phyloP scores from a whole-genome alignment of 2,329 filamentous ascomycete species.

The Calonectria honghensis region DNA sequence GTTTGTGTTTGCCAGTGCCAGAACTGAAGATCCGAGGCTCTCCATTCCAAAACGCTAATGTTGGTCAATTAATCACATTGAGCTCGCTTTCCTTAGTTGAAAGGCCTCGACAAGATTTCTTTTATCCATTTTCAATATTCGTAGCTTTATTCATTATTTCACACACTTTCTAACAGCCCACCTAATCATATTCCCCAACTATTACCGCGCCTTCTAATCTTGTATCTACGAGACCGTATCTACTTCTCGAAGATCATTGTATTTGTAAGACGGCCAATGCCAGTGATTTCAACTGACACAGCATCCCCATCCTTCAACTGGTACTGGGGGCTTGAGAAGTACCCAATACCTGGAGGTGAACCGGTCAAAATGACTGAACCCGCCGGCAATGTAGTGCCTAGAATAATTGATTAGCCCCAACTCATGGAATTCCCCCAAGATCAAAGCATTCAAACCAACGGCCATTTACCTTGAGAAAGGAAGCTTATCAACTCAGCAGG shows the following conservation, averaged over 20 bases:
- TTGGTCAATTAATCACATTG: no score
- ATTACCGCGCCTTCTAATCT: background rate
- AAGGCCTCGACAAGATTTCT: no score
- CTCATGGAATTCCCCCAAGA: no score
- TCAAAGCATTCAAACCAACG: background rate
- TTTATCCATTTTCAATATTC: no score
- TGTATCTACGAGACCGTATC: background rate
- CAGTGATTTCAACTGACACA: background rate
- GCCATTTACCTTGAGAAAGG: slow-evolving; percentile 6
- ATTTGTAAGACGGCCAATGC: background rate
- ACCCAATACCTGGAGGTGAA: background rate
- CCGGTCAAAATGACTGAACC: slow-evolving; percentile 6
- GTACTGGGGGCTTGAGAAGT: background rate
- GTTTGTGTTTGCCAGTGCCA: no score
- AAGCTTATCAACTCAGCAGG: background rate
- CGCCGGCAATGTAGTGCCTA: slow-evolving; percentile 5
- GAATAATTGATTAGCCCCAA: background rate
- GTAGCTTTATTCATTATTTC: no score
- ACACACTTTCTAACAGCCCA: background rate
- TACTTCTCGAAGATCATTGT: background rate
- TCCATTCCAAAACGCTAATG: no score
- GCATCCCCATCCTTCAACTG: slow-evolving; percentile 9
- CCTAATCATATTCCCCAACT: background rate
- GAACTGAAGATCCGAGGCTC: no score
- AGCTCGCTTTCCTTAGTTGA: no score